Conservation (phyloP, 106 monocot species). For the Platanthera guangdongensis region DNA sequence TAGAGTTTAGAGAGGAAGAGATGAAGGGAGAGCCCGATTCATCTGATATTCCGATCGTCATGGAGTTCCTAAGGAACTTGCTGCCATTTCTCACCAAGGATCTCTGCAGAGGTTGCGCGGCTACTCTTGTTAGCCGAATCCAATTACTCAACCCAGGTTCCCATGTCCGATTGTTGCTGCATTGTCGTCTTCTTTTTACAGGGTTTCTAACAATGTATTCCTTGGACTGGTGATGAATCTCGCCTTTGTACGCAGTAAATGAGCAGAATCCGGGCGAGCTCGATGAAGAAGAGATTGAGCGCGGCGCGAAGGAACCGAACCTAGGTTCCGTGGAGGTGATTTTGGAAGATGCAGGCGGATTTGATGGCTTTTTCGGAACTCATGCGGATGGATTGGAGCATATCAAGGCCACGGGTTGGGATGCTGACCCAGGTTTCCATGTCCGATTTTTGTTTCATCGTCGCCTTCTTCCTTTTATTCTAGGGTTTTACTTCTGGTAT, state of each 20-base stretch:
- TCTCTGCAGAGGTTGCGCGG: conserved; percentile 59
- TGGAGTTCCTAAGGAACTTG: conserved; percentile 83
- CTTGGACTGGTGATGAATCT: background rate
- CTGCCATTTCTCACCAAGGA: conserved; percentile 69
- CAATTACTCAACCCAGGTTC: conserved; percentile 50
- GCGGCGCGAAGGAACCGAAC: background rate
- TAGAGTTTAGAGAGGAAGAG: conserved; percentile 1
- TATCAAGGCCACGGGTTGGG: no score
- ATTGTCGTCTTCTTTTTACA: background rate
- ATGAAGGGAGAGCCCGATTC: conserved; percentile 37
- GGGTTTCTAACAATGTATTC: background rate
- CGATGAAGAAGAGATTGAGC: background rate
- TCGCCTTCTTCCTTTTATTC: no score
- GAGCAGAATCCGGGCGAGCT: background rate
- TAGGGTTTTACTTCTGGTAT: no score
- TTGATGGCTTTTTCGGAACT: background rate
- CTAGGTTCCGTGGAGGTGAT: background rate
- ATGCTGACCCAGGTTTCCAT: no score
- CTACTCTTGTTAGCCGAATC: conserved; percentile 48
- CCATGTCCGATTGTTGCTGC: background rate
- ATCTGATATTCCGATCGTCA: conserved; percentile 50
- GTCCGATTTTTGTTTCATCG: no score
- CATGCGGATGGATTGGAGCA: no score
- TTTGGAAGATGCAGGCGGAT: background rate
- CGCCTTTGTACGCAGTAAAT: background rate